These are phyloP conservation scores for Batkoa obscura DNA, from an alignment of 371 early-diverging fungal species.

Conservation along the genomic window DNA sequence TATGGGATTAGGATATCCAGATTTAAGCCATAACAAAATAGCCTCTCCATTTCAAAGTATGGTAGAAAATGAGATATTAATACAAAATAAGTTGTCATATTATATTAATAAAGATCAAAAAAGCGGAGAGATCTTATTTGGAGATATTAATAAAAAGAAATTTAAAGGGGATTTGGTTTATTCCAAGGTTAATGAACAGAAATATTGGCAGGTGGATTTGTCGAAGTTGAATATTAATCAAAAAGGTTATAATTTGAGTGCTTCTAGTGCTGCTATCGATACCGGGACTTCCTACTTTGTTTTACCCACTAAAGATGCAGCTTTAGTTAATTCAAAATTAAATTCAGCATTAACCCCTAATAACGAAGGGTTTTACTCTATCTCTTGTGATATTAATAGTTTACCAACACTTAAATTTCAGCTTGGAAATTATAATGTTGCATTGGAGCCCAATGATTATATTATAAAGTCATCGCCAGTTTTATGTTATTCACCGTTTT, in stretches of 20 bases:
- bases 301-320: conserved; percentile 48
- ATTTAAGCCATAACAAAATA: conserved; percentile 63
- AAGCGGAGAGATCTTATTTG: conserved; percentile 74
- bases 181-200: conserved; percentile 68
- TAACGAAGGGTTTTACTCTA: no score
- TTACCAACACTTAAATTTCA: conserved; percentile 57
- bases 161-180: conserved; percentile 55
- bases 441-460: conserved; percentile 49
- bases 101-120: conserved; percentile 42
- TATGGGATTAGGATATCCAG: conserved; percentile 76
- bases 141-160: conserved; percentile 48
- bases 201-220: conserved; percentile 86
- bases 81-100: conserved; percentile 61
- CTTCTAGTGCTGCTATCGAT: conserved; percentile 59
- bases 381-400: neutral
- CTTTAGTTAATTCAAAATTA: conserved; percentile 65
- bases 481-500: no score
- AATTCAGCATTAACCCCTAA: conserved; percentile 36
- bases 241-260: conserved; percentile 27
- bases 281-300: conserved; percentile 69
- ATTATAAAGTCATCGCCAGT: conserved; percentile 24
- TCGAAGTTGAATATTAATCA: conserved; percentile 48
- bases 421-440: conserved; percentile 39
- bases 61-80: conserved; percentile 38
- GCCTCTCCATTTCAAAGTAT: conserved; percentile 86